Base-by-base conservation (phyloP, 129 eudicot genomes). In the Escallonia herrerae region DNA sequence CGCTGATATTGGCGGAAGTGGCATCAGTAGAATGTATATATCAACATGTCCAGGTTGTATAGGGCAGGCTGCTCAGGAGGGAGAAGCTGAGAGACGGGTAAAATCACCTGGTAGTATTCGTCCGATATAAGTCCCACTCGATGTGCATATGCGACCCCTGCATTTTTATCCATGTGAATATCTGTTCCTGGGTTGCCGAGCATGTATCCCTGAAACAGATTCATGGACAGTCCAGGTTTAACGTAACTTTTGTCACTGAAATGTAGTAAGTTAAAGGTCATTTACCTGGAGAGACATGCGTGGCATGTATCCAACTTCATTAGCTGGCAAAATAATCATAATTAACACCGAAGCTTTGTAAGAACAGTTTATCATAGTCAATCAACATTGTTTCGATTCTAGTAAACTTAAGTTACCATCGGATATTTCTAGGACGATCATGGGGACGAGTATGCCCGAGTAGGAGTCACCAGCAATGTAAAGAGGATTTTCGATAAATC, bases 381-480 rank as follows among this genome's bases (percentile, higher is more conserved):
- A 54, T 3, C 7, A 62, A 39, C 33, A 42, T 14, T 52, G 33
- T 3, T 38, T 11, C 7, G 10, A 47, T 15, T 46, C 6, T 46
- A 46, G 3, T 39, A 8, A 22, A n/a, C 39, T 0, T 22, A 33
- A 7, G 37, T 9, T 38, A 76, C 81, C 76, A 43, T 40, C 42
- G 45, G 68, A 58, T 53, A 77, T 77, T 43, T 60, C 37, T 4
- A n/a, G 48, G 40, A 72, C 74, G 40, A 81, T 54, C 70, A 81
- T 66, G 4, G 86, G 86, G 3, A 54, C 60, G 11, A 68, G 8
- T 53, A 49, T 73, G 53, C 82, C 86, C 12, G 72, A 67, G 15
- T 81, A 81, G 37, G 86, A 81, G 70, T 81, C 86, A 43, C 79
- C 86, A 37, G 69, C 68, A 61, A 81, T 45, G 60, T 81, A 77